Evolutionary conservation across 169 alveolate genomes (phyloP).

Genomic region (Plasmodium gonderi): DNA sequence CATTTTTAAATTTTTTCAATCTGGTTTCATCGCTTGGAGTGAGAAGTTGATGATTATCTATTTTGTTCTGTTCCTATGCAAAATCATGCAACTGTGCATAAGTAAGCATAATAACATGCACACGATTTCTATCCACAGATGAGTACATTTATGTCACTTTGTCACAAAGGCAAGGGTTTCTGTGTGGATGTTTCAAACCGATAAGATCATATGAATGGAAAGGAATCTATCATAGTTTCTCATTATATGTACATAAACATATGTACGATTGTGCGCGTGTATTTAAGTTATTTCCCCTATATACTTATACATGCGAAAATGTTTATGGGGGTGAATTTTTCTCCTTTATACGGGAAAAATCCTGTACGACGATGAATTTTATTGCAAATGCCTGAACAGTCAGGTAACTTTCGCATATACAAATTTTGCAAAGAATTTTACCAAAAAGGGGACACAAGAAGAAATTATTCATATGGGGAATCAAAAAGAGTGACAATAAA

Average conservation of each 20-base stretch:
- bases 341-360: background rate
- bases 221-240: background rate
- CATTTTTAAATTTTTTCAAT: background rate
- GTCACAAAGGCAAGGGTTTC: background rate
- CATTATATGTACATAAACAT: background rate
- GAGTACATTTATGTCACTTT: background rate
- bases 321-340: background rate
- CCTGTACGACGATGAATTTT: background rate
- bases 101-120: background rate
- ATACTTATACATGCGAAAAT: background rate
- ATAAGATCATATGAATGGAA: background rate
- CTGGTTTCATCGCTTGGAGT: background rate
- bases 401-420: background rate
- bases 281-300: background rate
- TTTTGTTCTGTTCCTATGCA: background rate
- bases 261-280: background rate
- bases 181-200: background rate
- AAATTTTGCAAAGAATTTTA: background rate
- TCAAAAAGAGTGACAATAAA: background rate
- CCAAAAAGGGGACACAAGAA: background rate
- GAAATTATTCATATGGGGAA: background rate
- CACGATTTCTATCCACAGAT: background rate
- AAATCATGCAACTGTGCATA: background rate
- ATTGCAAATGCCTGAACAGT: background rate
- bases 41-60: background rate